Conservation (phyloP, 305 asterid genomes). For the Stenogyne calaminthoides region DNA sequence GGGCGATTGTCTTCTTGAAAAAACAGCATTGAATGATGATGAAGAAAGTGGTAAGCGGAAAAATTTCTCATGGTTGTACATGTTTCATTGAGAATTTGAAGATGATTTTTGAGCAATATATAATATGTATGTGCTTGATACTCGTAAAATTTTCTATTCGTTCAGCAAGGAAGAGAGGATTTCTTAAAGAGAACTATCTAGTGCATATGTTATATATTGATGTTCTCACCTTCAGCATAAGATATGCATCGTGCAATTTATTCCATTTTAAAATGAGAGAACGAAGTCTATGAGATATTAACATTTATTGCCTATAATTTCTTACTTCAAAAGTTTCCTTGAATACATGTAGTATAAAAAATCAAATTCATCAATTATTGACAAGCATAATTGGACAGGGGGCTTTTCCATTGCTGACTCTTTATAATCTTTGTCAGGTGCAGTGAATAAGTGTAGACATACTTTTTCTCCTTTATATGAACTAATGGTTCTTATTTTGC, state of each 20-base stretch:
- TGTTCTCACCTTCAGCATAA: constrained; percentile 3
- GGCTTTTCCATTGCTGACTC: constrained; percentile 16
- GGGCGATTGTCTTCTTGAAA: constrained; percentile 97
- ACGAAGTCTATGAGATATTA: background rate
- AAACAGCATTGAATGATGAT: constrained; percentile 85
- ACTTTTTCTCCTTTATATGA: constrained; percentile 12
- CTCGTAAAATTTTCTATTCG: background rate
- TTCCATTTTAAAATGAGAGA: constrained; percentile 13
- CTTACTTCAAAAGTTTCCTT: constrained; percentile 4
- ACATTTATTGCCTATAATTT: constrained; percentile 13
- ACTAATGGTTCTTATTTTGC: constrained; percentile 28
- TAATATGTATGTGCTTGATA: constrained; percentile 7
- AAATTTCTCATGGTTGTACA: constrained; percentile 25
- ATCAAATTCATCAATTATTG: background rate
- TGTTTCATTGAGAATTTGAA: constrained; percentile 19
- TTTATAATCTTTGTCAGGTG: constrained; percentile 11
- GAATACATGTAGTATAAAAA: constrained; percentile 1
- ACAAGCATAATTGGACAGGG: constrained; percentile 15
- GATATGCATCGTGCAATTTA: constrained; percentile 7
- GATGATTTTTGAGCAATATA: constrained; percentile 15
- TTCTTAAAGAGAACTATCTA: constrained; percentile 14
- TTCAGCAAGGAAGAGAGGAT: background rate
- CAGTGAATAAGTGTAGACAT: background rate
- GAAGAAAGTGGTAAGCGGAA: constrained; percentile 74
- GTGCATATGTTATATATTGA: background rate